phyloP scores from a whole-genome alignment of 257 asterid genomes.

The Solanum habrochaites region DNA sequence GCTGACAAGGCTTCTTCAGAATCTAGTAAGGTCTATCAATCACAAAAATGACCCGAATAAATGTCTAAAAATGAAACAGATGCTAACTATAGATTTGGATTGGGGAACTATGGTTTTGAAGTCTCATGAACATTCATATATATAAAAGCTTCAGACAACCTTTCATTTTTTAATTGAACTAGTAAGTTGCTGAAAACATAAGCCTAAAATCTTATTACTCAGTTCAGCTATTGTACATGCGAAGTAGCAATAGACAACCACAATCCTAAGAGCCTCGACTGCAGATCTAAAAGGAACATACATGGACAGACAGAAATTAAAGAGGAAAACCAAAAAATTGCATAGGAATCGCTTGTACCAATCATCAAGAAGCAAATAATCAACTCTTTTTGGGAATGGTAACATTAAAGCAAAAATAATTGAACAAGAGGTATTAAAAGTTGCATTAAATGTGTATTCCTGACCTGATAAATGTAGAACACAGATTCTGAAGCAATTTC shows the following conservation, averaged over 20 bases:
- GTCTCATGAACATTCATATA: background rate
- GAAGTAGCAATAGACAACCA: background rate
- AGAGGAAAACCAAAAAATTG: background rate
- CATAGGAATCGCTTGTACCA: background rate
- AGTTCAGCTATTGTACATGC: background rate
- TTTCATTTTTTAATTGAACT: background rate
- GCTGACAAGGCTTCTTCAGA: constrained; percentile 32
- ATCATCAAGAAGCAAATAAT: background rate
- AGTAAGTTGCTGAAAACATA: background rate
- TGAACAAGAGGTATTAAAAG: background rate
- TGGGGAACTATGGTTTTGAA: background rate
- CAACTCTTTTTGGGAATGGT: background rate
- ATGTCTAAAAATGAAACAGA: background rate
- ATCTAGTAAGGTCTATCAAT: constrained; percentile 58
- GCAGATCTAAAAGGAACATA: background rate
- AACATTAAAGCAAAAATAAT: background rate
- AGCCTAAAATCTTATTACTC: background rate
- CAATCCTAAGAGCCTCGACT: background rate
- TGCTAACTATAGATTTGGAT: background rate
- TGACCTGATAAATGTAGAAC: constrained; percentile 72
- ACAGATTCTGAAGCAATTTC: constrained; percentile 71
- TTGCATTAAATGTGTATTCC: background rate
- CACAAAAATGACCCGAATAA: background rate
- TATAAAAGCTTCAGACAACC: background rate
- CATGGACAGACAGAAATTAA: background rate